A percentile compares a stretch with the other conserved stretches of the same genome.
phyloP scores from a whole-genome alignment of 805 yeast species.

The Myxozyma mucilagina region DNA sequence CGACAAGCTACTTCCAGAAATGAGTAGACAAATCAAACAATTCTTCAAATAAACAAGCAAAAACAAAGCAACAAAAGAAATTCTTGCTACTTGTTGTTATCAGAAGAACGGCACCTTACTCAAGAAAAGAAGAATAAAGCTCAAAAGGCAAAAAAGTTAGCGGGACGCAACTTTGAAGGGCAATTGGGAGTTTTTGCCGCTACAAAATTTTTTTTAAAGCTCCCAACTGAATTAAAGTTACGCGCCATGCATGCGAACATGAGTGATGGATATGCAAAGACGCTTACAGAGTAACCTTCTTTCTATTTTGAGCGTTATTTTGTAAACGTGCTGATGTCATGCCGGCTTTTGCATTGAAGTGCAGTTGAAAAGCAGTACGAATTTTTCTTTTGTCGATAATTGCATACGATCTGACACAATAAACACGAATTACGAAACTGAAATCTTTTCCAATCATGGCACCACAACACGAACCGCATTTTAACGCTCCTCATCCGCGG shows the following conservation, averaged over 20 bases:
- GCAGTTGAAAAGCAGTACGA: too few relatives aligned
- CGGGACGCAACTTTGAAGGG: too few relatives aligned
- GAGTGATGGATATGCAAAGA: background rate
- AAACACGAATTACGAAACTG: too few relatives aligned
- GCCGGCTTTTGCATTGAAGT: background rate
- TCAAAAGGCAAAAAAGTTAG: too few relatives aligned
- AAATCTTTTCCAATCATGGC: background rate
- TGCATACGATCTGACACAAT: too few relatives aligned
- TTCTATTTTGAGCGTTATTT: background rate
- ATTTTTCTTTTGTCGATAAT: too few relatives aligned
- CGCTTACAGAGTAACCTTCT: too few relatives aligned
- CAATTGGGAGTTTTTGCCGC: slow-evolving; percentile 3
- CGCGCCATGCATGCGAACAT: background rate
- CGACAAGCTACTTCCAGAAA: background rate
- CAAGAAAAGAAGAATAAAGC: too few relatives aligned
- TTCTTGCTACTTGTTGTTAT: too few relatives aligned
- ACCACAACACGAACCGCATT: background rate
- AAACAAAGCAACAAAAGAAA: too few relatives aligned
- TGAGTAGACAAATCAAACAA: background rate
- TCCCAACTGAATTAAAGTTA: background rate
- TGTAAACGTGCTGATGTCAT: background rate
- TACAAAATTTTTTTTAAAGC: background rate
- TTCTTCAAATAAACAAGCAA: background rate
- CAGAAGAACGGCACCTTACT: too few relatives aligned
- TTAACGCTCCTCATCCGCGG: slow-evolving; percentile 9